Evolutionary conservation across 1,284 basidiomycete species (phyloP).

Genomic region (Pseudozyma sp.): DNA sequence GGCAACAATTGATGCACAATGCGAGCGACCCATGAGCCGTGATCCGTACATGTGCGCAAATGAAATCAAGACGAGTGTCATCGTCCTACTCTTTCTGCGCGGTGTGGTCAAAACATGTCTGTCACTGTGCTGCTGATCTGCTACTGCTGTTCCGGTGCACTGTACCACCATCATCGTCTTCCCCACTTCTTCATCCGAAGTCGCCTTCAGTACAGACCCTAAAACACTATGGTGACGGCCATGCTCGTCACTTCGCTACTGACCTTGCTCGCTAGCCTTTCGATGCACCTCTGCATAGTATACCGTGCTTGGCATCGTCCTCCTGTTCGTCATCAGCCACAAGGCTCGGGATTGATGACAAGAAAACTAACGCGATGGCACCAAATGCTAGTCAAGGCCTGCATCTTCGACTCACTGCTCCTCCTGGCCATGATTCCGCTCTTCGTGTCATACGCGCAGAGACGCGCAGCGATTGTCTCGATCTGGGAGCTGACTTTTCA

Average conservation of each 20-base stretch:
- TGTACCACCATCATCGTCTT: neutral
- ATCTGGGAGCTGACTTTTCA: slow-evolving; percentile 17
- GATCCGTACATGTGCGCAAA: slow-evolving; percentile 16
- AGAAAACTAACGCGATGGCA: neutral
- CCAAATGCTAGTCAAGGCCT: slow-evolving; percentile 4
- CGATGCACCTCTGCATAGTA: neutral
- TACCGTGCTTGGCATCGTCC: neutral
- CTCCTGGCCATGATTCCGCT: slow-evolving; percentile 13
- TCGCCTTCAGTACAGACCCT: neutral
- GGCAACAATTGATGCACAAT: neutral
- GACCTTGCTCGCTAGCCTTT: neutral
- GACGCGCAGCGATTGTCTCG: neutral
- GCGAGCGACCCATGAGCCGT: neutral
- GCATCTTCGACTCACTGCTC: slow-evolving; percentile 9
- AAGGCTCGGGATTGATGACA: no score
- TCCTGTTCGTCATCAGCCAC: neutral
- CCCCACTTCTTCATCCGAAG: no score
- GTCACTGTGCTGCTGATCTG: neutral
- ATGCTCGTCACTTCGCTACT: neutral
- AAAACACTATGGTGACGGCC: slow-evolving; percentile 3
- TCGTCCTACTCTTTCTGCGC: neutral
- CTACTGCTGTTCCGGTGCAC: neutral
- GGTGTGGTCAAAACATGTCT: neutral
- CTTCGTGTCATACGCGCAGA: slow-evolving; percentile 4
- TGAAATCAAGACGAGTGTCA: slow-evolving; percentile 16